Conservation (phyloP, 1,284 basidiomycete genomes). For the Trichosporon ovoides region DNA sequence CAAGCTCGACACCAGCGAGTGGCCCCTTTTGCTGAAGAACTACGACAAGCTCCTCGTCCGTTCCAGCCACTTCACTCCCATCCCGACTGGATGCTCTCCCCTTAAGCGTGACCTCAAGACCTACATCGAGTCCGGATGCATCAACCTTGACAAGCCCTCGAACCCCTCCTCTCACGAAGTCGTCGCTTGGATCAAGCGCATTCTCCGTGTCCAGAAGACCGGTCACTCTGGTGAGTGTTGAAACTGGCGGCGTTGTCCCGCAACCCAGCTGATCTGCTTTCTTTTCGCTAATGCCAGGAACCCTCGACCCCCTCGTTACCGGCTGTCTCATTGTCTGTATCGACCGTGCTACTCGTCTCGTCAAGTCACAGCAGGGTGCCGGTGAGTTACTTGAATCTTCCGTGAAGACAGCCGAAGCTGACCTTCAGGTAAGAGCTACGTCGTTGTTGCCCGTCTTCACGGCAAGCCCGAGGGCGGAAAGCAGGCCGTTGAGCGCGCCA, state of each 20-base stretch:
- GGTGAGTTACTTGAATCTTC: constrained; percentile 50
- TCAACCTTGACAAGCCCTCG: constrained; percentile 92
- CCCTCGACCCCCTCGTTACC: constrained; percentile 97
- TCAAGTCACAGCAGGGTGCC: constrained; percentile 59
- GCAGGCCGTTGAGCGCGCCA: constrained; percentile 67
- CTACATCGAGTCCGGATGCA: constrained; percentile 96
- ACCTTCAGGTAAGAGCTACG: constrained; percentile 74
- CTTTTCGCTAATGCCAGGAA: constrained; percentile 71
- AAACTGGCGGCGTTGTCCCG: background rate
- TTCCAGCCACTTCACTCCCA: constrained; percentile 96
- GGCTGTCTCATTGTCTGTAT: constrained; percentile 99
- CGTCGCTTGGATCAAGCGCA: constrained; percentile 95
- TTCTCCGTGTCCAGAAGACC: constrained; percentile 94
- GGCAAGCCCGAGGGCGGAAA: constrained; percentile 74
- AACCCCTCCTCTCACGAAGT: constrained; percentile 99
- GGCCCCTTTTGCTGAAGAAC: constrained; percentile 97
- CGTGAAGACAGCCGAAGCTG: background rate
- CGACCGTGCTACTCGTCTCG: constrained; percentile 98
- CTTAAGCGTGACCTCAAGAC: constrained; percentile 84
- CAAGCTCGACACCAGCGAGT: constrained; percentile 87
- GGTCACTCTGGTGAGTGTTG: constrained; percentile 92
- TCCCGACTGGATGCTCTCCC: constrained; percentile 67
- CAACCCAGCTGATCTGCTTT: no score
- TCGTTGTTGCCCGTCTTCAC: constrained; percentile 91
- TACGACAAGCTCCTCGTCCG: constrained; percentile 94